Conservation (phyloP, 2,329 filamentous ascomycete species). For the Cercospora sp. region DNA sequence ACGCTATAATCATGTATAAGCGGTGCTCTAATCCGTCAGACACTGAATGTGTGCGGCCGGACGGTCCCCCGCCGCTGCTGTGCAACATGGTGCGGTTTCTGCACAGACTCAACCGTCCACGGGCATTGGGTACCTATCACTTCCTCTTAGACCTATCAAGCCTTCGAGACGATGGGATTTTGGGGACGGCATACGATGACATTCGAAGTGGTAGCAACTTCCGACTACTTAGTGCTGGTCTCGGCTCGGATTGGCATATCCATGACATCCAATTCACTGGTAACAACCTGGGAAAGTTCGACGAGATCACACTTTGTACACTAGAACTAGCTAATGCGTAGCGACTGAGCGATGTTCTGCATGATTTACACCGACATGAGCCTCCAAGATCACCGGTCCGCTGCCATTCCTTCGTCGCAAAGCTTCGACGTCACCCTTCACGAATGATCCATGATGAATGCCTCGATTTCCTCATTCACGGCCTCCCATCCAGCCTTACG, state of each 20-base stretch:
- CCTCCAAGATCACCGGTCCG: not conserved
- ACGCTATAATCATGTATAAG: not conserved
- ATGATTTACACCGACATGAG: not conserved
- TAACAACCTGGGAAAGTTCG: not conserved
- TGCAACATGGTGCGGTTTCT: not conserved
- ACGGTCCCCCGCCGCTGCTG: not conserved
- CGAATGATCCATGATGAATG: constrained; percentile 10
- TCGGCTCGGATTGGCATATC: not conserved
- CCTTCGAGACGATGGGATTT: not conserved
- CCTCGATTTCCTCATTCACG: constrained; percentile 15
- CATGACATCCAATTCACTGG: not conserved
- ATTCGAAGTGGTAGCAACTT: too few relatives aligned
- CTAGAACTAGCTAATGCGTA: not conserved
- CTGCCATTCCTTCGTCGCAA: not conserved
- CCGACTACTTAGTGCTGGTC: not conserved
- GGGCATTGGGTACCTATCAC: not conserved
- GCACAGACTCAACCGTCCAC: not conserved
- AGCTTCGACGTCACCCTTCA: not conserved
- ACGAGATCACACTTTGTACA: not conserved
- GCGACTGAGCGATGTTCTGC: not conserved
- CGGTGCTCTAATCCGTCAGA: not conserved
- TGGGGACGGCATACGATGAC: not conserved
- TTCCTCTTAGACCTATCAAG: not conserved
- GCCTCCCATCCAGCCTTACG: constrained; percentile 11
- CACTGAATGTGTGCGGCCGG: not conserved